phyloP scores from a whole-genome alignment of 2,329 filamentous ascomycete species.

The Tolypocladium pustulatum region DNA sequence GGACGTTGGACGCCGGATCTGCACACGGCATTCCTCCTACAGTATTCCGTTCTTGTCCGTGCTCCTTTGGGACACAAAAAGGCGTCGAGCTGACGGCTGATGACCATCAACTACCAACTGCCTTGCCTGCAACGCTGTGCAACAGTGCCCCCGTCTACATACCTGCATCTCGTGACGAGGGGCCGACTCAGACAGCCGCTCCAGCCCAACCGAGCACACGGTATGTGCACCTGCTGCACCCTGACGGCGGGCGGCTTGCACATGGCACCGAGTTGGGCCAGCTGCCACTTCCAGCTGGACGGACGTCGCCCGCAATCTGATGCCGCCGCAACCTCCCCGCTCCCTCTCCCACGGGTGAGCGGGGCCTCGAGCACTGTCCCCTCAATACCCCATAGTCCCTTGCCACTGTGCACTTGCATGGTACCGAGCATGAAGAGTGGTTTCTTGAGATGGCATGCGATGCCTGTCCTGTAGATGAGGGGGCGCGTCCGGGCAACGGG shows the following conservation, averaged over 20 bases:
- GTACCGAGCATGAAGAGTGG: too few species aligned
- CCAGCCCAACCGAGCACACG: not conserved
- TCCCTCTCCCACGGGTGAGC: not conserved
- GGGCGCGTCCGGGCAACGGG: not conserved
- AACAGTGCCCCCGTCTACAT: not conserved
- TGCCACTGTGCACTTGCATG: too few species aligned
- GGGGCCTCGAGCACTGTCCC: not conserved
- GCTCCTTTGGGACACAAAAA: not conserved
- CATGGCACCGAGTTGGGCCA: not conserved
- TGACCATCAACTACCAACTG: not conserved
- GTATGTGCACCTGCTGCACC: not conserved
- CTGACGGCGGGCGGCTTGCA: not conserved
- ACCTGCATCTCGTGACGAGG: not conserved
- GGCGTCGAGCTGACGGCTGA: not conserved
- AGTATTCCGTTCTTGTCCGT: too few species aligned
- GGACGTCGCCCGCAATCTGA: not conserved
- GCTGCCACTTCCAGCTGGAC: not conserved
- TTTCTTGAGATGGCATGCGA: too few species aligned
- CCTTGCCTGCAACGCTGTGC: not conserved
- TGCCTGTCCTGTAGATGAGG: too few species aligned
- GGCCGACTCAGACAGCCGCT: not conserved
- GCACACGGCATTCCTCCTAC: not conserved
- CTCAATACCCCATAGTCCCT: not conserved
- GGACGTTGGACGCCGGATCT: too few species aligned
- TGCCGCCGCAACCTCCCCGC: not conserved